Base-by-base conservation (phyloP, 2,329 filamentous ascomycete species). In the Mollisiaceae sp. region DNA sequence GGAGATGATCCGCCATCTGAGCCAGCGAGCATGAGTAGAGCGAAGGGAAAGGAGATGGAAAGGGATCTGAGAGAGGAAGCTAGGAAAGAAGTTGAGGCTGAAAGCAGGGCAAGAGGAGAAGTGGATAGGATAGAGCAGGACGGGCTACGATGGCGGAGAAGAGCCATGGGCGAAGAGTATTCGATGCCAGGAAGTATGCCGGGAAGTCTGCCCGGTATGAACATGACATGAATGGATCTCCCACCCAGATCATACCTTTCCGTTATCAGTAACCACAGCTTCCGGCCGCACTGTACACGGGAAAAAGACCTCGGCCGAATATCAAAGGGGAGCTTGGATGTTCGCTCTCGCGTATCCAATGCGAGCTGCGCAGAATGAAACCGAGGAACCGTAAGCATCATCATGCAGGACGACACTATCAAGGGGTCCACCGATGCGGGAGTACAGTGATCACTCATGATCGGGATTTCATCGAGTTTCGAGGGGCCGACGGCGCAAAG, bases 1-100 rank as follows among this genome's bases (percentile, higher is more conserved):
- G 90, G 89, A 0, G 89, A 89, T 22, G 88, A 90, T 78, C 81
- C 5, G 83, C 78, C 69, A 2, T 66, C 60, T 41, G 72, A 75
- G 43, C 68, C 73, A 5, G 76, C 78, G 4, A 85, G 85, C 9
- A 77, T 83, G n/a, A 79, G 83, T 54, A 83, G 85, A 59, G 78
- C 80, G 6, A 87, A 84, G 73, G 83, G 85, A 20, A 84, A 82
- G 56, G 86, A 88, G 38, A 75, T 82, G 15, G 79, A 80, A 20
- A 81, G 80, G 39, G 84, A 86, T 58, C 64, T 83, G 50, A 80
- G 82, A 60, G 83, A 85, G 14, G 85, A 87, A 65, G 79, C 81
- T 14, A 78, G 81, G 50, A 80, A 79, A 62, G 83, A 83, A 63
- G 75, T 79, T 9, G 79, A 81, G 47, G 79, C 80, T 6, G 84